phyloP scores from a whole-genome alignment of 345 rosid species.

The Mercurialis annua region DNA sequence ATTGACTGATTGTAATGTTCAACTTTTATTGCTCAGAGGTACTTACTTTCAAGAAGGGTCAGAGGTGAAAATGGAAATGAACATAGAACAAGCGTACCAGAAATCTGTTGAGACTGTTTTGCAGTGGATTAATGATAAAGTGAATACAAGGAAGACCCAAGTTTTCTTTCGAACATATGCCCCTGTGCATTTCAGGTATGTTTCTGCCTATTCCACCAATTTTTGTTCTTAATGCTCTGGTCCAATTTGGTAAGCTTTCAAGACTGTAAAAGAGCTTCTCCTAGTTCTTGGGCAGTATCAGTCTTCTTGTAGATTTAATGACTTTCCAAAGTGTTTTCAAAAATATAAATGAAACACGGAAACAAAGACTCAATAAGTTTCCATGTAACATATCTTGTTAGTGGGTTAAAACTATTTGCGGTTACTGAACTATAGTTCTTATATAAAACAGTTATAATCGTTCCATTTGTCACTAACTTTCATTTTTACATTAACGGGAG shows the following conservation, averaged over 20 bases:
- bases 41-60: conserved; percentile 83
- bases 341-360: too few relatives aligned
- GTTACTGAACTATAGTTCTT: too few relatives aligned
- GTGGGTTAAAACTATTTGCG: too few relatives aligned
- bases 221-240: not conserved
- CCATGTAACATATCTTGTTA: too few relatives aligned
- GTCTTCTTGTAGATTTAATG: conserved; percentile 1
- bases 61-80: conserved; percentile 56
- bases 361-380: too few relatives aligned
- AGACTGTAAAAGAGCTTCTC: not conserved
- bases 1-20: not conserved
- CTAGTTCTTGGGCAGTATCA: not conserved
- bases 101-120: conserved; percentile 68
- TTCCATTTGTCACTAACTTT: too few relatives aligned
- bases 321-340: too few relatives aligned
- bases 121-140: conserved; percentile 62
- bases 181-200: conserved; percentile 95
- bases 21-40: conserved; percentile 50
- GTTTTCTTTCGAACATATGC: conserved; percentile 88
- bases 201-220: not conserved
- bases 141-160: conserved; percentile 61
- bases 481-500: too few relatives aligned
- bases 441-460: too few relatives aligned
- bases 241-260: not conserved
- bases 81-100: conserved; percentile 52